Conservation (phyloP, 805 yeast species). For the Yueomyces sp. region DNA sequence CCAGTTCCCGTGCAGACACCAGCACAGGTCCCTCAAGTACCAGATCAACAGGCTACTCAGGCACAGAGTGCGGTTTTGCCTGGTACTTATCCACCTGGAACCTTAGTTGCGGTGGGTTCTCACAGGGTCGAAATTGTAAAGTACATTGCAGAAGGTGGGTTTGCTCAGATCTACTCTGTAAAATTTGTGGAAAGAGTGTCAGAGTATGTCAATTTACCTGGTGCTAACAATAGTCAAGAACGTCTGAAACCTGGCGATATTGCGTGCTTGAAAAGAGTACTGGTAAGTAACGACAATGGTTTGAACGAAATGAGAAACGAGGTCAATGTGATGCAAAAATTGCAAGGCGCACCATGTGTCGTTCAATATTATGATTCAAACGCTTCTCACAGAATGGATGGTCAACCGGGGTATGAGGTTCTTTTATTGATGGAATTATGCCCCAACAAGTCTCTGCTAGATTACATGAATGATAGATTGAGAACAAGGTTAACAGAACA, state of each 20-base stretch:
- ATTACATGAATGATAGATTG: slow-evolving; percentile 79
- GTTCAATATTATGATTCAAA: slow-evolving; percentile 67
- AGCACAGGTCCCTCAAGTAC: neutral
- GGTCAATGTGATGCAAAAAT: slow-evolving; percentile 67
- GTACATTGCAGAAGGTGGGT: slow-evolving; percentile 64
- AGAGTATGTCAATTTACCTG: slow-evolving; percentile 21
- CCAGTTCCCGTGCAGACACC: neutral
- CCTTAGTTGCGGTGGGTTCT: slow-evolving; percentile 45
- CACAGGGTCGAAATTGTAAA: slow-evolving; percentile 41
- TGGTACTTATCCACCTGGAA: slow-evolving; percentile 27
- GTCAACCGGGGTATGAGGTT: slow-evolving; percentile 58
- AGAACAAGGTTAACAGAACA: slow-evolving; percentile 64
- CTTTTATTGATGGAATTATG: slow-evolving; percentile 89
- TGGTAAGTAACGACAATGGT: slow-evolving; percentile 61
- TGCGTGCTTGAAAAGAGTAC: slow-evolving; percentile 64
- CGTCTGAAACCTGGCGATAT: slow-evolving; percentile 29
- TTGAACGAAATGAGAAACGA: slow-evolving; percentile 55
- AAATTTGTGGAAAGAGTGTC: slow-evolving; percentile 27
- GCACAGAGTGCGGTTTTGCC: neutral
- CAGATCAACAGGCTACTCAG: neutral
- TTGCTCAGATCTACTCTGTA: slow-evolving; percentile 67
- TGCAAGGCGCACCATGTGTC: slow-evolving; percentile 42
- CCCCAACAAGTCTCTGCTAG: slow-evolving; percentile 77
- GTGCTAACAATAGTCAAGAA: neutral
- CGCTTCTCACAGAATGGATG: slow-evolving; percentile 40